A percentile compares a stretch with the other conserved stretches of the same genome.
These are phyloP conservation scores for Suillus subalutaceus DNA, from an alignment of 768 basidiomycete genomes.

Conservation along the genomic window DNA sequence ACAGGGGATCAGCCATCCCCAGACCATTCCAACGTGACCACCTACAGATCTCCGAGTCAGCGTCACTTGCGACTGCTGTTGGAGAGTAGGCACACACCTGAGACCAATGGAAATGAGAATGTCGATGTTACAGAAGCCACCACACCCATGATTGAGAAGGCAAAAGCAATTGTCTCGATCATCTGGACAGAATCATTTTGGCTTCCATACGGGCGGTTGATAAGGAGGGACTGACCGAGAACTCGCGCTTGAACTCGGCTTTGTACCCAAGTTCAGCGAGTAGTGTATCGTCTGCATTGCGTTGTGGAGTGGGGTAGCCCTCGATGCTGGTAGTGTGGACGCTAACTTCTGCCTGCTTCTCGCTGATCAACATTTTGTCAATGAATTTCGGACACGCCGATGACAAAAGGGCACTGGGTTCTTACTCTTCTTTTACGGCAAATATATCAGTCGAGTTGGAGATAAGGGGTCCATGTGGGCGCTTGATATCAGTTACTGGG, in stretches of 20 bases:
- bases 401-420: slow-evolving; percentile 6
- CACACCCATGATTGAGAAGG: slow-evolving; percentile 75
- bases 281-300: slow-evolving; percentile 53
- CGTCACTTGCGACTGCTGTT: background rate
- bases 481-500: background rate
- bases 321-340: slow-evolving; percentile 17
- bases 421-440: slow-evolving; percentile 8
- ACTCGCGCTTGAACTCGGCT: slow-evolving; percentile 74
- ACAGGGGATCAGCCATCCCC: slow-evolving; percentile 75
- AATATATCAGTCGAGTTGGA: slow-evolving; percentile 7
- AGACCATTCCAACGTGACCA: slow-evolving; percentile 78
- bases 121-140: slow-evolving; percentile 71
- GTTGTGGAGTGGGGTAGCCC: slow-evolving; percentile 22
- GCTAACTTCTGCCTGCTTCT: slow-evolving; percentile 20
- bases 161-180: slow-evolving; percentile 65
- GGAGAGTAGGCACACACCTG: slow-evolving; percentile 43
- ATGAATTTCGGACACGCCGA: background rate
- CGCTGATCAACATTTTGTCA: slow-evolving; percentile 22
- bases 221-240: slow-evolving; percentile 51
- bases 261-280: slow-evolving; percentile 73
- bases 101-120: slow-evolving; percentile 61
- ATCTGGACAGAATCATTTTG: slow-evolving; percentile 36
- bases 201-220: background rate
- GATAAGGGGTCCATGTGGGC: slow-evolving; percentile 20
- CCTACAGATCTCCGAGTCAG: slow-evolving; percentile 37